Evolutionary conservation across 768 basidiomycete genomes (phyloP).

Genomic region (Suillus luteus): DNA sequence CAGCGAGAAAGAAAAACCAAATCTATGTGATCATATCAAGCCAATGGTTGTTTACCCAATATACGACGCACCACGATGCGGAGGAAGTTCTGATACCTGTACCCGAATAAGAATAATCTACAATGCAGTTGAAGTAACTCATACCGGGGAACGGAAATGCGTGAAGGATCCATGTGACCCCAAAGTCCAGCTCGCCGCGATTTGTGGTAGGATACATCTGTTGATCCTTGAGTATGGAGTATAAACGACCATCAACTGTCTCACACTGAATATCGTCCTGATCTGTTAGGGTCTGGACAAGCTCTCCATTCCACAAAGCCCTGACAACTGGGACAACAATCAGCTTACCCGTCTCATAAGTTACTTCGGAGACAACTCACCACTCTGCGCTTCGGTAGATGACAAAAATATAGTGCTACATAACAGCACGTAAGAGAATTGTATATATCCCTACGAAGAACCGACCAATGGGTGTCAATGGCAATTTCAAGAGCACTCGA

Average conservation of each 20-base stretch:
- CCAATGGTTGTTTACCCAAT: background rate
- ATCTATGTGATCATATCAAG: background rate
- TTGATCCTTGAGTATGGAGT: constrained; percentile 14
- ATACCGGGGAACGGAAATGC: constrained; percentile 79
- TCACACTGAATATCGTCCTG: constrained; percentile 78
- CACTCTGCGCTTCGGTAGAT: constrained; percentile 81
- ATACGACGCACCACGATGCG: constrained; percentile 52
- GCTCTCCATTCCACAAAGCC: constrained; percentile 79
- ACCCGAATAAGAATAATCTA: background rate
- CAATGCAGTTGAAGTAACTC: background rate
- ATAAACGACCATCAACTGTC: constrained; percentile 17
- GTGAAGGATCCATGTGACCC: constrained; percentile 73
- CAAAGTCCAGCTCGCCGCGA: constrained; percentile 56
- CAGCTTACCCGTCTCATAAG: background rate
- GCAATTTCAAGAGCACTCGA: constrained; percentile 84
- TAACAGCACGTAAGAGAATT: constrained; percentile 9
- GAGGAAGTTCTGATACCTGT: constrained; percentile 83
- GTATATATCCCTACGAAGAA: background rate
- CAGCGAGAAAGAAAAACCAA: constrained; percentile 77
- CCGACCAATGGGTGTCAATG: constrained; percentile 88
- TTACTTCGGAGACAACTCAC: constrained; percentile 38
- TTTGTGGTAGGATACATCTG: constrained; percentile 72
- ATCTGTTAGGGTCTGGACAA: constrained; percentile 77
- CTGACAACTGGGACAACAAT: constrained; percentile 60
- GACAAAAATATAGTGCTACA: constrained; percentile 79